Base-by-base conservation (phyloP, 2,329 filamentous ascomycete genomes). In the Venturia oleaginea region DNA sequence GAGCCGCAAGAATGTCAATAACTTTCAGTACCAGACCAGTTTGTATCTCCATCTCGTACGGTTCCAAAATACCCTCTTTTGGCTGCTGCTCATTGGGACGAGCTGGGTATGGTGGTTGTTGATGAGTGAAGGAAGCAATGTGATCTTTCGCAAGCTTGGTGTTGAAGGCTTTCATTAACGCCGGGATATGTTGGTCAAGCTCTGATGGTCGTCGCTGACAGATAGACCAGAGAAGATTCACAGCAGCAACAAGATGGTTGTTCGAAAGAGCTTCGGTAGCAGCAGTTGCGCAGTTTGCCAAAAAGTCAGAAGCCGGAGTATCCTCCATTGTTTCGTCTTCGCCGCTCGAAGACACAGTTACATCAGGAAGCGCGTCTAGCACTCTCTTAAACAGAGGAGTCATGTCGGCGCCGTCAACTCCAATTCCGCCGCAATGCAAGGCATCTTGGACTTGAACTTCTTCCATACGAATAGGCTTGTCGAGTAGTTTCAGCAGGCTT, bases 371-470 rank as follows among this genome's bases (percentile, higher is more conserved):
- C 1, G 93, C 90, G 70, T 96, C 90, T 6, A 99, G 80, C n/a
- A 97, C 85, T 48, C 91, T 86, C 72, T 89, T 86, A 68, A 97
- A 78, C 10, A 89, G 87, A 1, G 94, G 87, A 68, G 57, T 40
- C 59, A 67, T 63, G 27, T 87, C 86, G 59, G 96, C 78, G 66
- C 75, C 72, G 46, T 69, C 73, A 1, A 73, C 70, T 8, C 87
- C 84, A 7, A 86, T 86, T 22, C 83, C 85, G 57, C 90, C 86
- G 63, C 91, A 84, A 75, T 97, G 91, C 38, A 97, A 78, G 71
- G 90, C 96, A 71, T 97, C 93, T 70, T 99, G 95, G 10, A 99
- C 86, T 72, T 99, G 94, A 0, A 91, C 85, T 68, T 92, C 90
- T 68, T 97, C 93, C 3, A 88, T 93, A 70, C 90, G 91, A 63